A percentile compares a stretch with the other conserved stretches of the same genome.
Evolutionary conservation across 805 yeast genomes (phyloP).

Genomic region (Candida jianshihensis): DNA sequence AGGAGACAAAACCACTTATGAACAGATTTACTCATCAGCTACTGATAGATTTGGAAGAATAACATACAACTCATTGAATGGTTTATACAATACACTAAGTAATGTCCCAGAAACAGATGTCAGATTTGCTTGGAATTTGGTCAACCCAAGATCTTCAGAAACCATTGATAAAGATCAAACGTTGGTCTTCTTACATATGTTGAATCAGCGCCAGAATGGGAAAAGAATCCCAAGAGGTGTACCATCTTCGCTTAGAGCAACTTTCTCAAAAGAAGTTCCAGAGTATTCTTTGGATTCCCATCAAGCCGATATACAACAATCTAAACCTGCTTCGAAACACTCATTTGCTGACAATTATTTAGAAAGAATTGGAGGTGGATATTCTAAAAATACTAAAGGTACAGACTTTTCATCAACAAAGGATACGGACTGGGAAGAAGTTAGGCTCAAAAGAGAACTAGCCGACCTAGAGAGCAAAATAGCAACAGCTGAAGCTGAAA

Average conservation of each 20-base stretch:
- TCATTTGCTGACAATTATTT: constrained; percentile 50
- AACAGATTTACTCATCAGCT: constrained; percentile 65
- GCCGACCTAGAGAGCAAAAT: constrained; percentile 66
- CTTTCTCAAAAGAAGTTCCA: constrained; percentile 81
- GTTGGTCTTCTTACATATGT: constrained; percentile 79
- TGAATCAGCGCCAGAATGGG: constrained; percentile 83
- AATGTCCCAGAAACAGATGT: constrained; percentile 81
- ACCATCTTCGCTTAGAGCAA: constrained; percentile 88
- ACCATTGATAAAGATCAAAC: constrained; percentile 93
- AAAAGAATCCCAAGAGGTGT: constrained; percentile 86
- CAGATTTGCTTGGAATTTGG: constrained; percentile 89
- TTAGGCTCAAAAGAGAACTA: constrained; percentile 71
- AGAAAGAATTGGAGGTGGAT: constrained; percentile 46
- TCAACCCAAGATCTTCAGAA: constrained; percentile 81
- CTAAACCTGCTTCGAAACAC: constrained; percentile 21
- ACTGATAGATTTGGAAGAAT: constrained; percentile 78
- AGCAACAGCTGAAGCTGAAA: constrained; percentile 45
- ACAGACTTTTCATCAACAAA: constrained; percentile 62
- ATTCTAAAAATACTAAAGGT: constrained; percentile 35
- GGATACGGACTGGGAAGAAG: constrained; percentile 93
- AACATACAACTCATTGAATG: constrained; percentile 61
- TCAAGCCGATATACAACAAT: constrained; percentile 32
- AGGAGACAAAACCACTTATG: constrained; percentile 71
- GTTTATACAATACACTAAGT: constrained; percentile 58
- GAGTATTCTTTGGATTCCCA: constrained; percentile 56